Percentiles rank a stretch among this genome's conserved stretches.
Evolutionary conservation across 108 stramenopile species (phyloP).

Genomic region (Chaetoceros tenuissimus): DNA sequence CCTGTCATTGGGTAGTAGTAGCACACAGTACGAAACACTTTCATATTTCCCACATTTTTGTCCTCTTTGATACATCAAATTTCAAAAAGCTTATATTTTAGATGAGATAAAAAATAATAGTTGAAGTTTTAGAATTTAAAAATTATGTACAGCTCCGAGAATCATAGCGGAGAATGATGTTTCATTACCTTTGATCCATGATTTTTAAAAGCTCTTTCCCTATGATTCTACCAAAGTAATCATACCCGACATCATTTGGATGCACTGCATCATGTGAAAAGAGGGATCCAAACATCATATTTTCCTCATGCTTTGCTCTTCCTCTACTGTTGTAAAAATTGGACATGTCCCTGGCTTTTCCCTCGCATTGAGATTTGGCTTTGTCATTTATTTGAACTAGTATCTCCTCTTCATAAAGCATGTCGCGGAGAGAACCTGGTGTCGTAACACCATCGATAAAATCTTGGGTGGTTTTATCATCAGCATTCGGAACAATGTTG

Average conservation of each 20-base stretch:
- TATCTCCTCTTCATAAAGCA: background rate
- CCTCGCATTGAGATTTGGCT: background rate
- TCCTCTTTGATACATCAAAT: too few relatives aligned
- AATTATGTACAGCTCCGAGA: too few relatives aligned
- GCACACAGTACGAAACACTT: too few relatives aligned
- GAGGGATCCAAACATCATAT: background rate
- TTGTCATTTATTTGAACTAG: background rate
- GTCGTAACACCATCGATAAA: background rate
- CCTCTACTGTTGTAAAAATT: background rate
- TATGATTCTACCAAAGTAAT: slow-evolving; percentile 58
- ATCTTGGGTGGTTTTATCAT: background rate
- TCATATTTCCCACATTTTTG: too few relatives aligned
- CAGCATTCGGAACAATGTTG: background rate
- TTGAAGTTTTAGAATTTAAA: too few relatives aligned
- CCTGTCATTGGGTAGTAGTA: too few relatives aligned
- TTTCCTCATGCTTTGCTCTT: slow-evolving; percentile 4
- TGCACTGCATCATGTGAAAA: slow-evolving; percentile 48
- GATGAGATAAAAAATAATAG: too few relatives aligned
- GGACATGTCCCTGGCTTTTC: background rate
- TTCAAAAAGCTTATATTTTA: too few relatives aligned
- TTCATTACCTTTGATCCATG: too few relatives aligned
- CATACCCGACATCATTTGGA: slow-evolving; percentile 61
- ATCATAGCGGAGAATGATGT: too few relatives aligned
- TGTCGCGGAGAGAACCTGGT: background rate
- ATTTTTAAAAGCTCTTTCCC: slow-evolving; percentile 4